Percentiles rank a stretch among this genome's conserved stretches.
Evolutionary conservation across 352 stramenopile species (phyloP).

Genomic region (Globisporangium abappressorium): DNA sequence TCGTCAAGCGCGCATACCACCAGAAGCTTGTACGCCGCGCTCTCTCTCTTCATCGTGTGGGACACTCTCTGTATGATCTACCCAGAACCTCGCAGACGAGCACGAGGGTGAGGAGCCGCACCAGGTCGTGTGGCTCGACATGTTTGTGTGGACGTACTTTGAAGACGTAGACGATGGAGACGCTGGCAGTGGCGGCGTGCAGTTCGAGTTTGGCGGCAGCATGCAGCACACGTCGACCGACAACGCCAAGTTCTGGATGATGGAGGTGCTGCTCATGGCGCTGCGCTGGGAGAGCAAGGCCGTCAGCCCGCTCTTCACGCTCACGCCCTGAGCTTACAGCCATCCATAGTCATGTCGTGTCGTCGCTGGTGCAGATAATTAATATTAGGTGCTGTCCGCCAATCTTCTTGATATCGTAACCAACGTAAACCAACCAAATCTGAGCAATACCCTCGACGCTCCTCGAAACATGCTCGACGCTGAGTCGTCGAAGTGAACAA

Average conservation of each 20-base stretch:
- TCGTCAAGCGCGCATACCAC: constrained; percentile 36
- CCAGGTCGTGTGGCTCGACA: constrained; percentile 18
- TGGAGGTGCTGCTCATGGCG: constrained; percentile 20
- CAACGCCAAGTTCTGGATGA: constrained; percentile 21
- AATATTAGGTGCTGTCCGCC: too few species aligned
- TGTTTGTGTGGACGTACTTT: constrained; percentile 23
- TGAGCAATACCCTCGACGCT: too few species aligned
- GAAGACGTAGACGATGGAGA: constrained; percentile 7
- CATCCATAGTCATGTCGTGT: neutral
- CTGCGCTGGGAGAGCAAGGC: constrained; percentile 16
- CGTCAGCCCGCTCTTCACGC: constrained; percentile 13
- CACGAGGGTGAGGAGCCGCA: constrained; percentile 17
- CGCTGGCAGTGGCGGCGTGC: neutral
- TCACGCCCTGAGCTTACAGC: neutral
- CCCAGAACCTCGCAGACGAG: constrained; percentile 20
- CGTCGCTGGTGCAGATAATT: too few species aligned
- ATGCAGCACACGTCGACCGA: constrained; percentile 17
- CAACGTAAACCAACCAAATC: too few species aligned
- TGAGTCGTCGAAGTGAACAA: too few species aligned
- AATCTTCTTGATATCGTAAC: too few species aligned
- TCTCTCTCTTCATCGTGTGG: neutral
- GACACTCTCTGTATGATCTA: too few species aligned
- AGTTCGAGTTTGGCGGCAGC: constrained; percentile 21
- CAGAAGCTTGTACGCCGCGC: constrained; percentile 22
- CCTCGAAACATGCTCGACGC: too few species aligned